Base-by-base conservation (phyloP, 192 early-diverging fungal genomes). In the Chytriomyces hyalinus region DNA sequence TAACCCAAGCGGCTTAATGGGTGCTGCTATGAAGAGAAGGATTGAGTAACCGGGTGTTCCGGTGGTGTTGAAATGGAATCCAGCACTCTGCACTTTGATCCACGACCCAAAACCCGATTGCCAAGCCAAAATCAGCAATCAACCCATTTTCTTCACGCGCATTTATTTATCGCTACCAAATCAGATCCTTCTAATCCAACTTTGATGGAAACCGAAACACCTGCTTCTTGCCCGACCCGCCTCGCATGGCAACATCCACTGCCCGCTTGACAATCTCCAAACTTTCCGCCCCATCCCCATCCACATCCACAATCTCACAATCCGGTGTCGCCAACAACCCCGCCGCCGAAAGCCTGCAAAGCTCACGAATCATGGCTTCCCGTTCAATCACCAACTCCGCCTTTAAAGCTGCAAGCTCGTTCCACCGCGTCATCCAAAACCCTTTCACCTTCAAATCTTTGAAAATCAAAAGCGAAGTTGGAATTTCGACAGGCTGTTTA, bases 401-500 rank as follows among this genome's bases (percentile, higher is more conserved):
- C 24, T 26, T 26, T 26, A 0, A 26, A 8, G 17, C 47, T 20
- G 11, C 49, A 28, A 11, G 8, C n/a, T 90, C 78, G 51, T 92
- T 89, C 97, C 97, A 98, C 36, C 89, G 84, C 46, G 92, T 90
- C 87, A 96, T 93, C 96, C 96, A 98, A 84, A 94, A 98, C 20
- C 96, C 97, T 13, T 82, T 77, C 8, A 90, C 89, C 4, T 80
- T 65, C 2, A 98, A 74, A 46, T 96, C 89, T 73, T 92, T 93
- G 82, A 98, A 97, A 60, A 98, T 91, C 50, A 96, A 85, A 47
- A 92, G 80, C 26, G 91, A 92, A 46, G 95, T 94, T 9, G 95
- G 94, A 65, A 97, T 61, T 6, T 88, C 84, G n/a, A 98, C 75
- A 9, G 97, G 97, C 70, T 94, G 88, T 2, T 90, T 83, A 6